phyloP scores from a whole-genome alignment of 1,284 basidiomycete genomes.

The Peniophora sp. region DNA sequence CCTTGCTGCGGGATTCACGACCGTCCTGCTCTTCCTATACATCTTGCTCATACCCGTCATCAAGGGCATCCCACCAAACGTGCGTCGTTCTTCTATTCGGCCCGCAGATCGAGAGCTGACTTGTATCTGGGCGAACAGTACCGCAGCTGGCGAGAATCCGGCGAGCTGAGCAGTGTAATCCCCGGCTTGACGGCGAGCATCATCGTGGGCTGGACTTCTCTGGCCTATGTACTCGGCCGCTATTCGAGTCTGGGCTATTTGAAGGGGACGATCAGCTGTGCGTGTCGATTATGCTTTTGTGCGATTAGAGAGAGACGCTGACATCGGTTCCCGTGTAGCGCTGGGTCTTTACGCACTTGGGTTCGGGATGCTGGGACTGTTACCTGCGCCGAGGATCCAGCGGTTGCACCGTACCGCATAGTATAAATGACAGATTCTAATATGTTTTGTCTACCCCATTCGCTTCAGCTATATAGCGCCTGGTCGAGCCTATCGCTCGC shows the following conservation, averaged over 20 bases:
- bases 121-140: slow-evolving; percentile 33
- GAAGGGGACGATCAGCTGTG: slow-evolving; percentile 56
- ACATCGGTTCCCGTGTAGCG: slow-evolving; percentile 28
- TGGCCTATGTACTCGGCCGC: slow-evolving; percentile 51
- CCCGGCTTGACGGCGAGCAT: slow-evolving; percentile 55
- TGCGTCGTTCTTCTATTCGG: slow-evolving; percentile 26
- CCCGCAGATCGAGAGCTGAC: not conserved
- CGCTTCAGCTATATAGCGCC: too few species aligned
- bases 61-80: slow-evolving; percentile 58
- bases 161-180: slow-evolving; percentile 19
- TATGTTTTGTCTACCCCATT: too few species aligned
- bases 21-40: slow-evolving; percentile 64
- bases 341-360: slow-evolving; percentile 58
- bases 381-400: slow-evolving; percentile 51
- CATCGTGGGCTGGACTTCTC: slow-evolving; percentile 58
- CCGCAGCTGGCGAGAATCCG: slow-evolving; percentile 46
- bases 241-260: slow-evolving; percentile 60
- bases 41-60: slow-evolving; percentile 57
- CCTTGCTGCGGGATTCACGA: slow-evolving; percentile 44
- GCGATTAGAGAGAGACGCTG: not conserved
- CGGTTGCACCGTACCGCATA: slow-evolving; percentile 19
- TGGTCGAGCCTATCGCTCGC: too few species aligned
- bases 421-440: too few species aligned
- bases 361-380: slow-evolving; percentile 62
- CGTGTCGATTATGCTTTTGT: slow-evolving; percentile 14